Base-by-base conservation (phyloP, 345 rosid species). In the Iberis pinnata region DNA sequence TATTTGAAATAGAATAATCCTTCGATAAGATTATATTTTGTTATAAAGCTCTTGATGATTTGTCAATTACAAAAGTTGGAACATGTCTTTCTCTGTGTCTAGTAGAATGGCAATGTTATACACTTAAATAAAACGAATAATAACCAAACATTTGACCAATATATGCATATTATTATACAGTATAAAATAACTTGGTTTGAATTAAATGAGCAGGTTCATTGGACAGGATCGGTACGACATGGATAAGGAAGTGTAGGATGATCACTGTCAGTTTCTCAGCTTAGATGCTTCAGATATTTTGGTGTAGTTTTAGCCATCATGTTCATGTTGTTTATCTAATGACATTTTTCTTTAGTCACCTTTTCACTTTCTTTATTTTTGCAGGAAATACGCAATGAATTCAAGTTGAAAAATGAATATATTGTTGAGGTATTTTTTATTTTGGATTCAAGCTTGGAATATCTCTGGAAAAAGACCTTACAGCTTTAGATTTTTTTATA, bases 401-500 rank as follows among this genome's bases (percentile, higher is more conserved):
- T 92, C 2, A 61, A 70, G 73, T 75, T 79, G 68, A 88, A 80
- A 53, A 70, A 72, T 25, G 77, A 71, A 50, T 71, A 71, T 64
- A 67, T 60, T 35, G 14, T 61, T 18, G 76, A 78, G 58, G 71
- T 62, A 53, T 61, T 69, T 42, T 71, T 65, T 47, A 73, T 66
- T 58, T 73, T n/a, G 75, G 60, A 57, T 64, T 60, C 65, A 80
- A 64, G 62, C 65, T 53, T 41, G 86, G 93, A 56, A 73, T 84
- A 63, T 72, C 75, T 65, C 71, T 81, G 65, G 84, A 83, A 29
- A 88, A 83, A 78, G 76, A 82, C 69, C 96, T 92, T 58, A 65
- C 84, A 69, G 89, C 95, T 70, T 75, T 92, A 65, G 98, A 92
- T 83, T 92, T 96, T 64, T 88, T 88, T 64, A 92, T 81, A 92